Evolutionary conservation across 2,329 filamentous ascomycete genomes (phyloP).

Genomic region (Plectosphaerella plurivora): DNA sequence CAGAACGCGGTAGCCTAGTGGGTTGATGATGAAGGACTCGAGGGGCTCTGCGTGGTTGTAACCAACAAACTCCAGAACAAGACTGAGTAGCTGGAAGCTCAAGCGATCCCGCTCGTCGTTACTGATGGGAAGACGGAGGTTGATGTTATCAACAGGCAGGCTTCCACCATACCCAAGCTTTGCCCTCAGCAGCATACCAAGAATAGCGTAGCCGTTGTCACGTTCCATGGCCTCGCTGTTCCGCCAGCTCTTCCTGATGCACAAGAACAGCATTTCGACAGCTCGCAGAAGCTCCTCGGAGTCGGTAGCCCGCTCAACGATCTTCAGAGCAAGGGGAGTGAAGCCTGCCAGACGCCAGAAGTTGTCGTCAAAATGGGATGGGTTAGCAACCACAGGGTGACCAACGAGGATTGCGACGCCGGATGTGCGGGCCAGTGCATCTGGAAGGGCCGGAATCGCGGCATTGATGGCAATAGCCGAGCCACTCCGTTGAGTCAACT

Average conservation of each 20-base stretch:
- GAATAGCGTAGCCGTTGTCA: slow-evolving; percentile 86
- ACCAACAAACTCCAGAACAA: slow-evolving; percentile 82
- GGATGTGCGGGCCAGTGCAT: slow-evolving; percentile 75
- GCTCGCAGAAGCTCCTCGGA: slow-evolving; percentile 69
- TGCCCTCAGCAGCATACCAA: slow-evolving; percentile 77
- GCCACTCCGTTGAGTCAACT: slow-evolving; percentile 67
- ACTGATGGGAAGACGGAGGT: slow-evolving; percentile 37
- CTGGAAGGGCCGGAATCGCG: slow-evolving; percentile 80
- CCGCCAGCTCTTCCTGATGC: slow-evolving; percentile 87
- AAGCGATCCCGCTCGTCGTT: slow-evolving; percentile 51
- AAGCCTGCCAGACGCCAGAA: slow-evolving; percentile 93
- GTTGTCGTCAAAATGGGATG: slow-evolving; percentile 84
- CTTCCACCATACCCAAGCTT: slow-evolving; percentile 61
- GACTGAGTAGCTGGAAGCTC: slow-evolving; percentile 62
- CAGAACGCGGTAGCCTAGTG: slow-evolving; percentile 86
- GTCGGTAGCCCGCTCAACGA: slow-evolving; percentile 72
- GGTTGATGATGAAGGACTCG: slow-evolving; percentile 92
- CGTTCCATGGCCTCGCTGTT: slow-evolving; percentile 98
- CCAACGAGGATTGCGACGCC: slow-evolving; percentile 81
- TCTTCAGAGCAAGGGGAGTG: slow-evolving; percentile 75
- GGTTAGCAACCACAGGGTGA: slow-evolving; percentile 73
- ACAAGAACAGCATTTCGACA: slow-evolving; percentile 78
- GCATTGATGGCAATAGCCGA: slow-evolving; percentile 83
- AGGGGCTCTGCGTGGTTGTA: slow-evolving; percentile 77
- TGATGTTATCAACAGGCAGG: slow-evolving; percentile 17